Evolutionary conservation across 2,329 filamentous ascomycete genomes (phyloP).

Genomic region (Colletotrichum godetiae): DNA sequence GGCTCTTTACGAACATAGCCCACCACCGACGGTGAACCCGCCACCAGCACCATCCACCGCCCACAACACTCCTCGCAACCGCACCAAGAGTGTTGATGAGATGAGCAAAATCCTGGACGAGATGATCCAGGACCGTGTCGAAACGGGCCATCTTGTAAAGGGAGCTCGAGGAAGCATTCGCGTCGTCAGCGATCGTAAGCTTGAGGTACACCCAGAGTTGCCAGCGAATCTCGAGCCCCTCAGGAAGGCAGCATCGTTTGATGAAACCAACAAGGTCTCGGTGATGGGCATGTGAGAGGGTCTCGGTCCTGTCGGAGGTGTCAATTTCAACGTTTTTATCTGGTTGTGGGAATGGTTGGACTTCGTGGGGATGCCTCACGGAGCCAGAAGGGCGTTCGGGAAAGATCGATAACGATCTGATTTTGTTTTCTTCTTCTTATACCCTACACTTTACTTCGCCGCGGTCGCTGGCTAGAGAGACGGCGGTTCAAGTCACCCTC

Average conservation of each 20-base stretch:
- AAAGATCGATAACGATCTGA: slow-evolving; percentile 12
- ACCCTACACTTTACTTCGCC: slow-evolving; percentile 50
- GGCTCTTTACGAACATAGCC: slow-evolving; percentile 37
- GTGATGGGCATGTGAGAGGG: slow-evolving; percentile 36
- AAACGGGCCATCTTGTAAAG: slow-evolving; percentile 78
- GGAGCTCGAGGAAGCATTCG: slow-evolving; percentile 75
- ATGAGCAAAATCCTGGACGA: slow-evolving; percentile 95
- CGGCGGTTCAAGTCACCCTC: background rate
- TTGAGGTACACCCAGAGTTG: slow-evolving; percentile 48
- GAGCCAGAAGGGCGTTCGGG: slow-evolving; percentile 32
- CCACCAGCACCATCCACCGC: slow-evolving; percentile 27
- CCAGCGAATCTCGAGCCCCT: slow-evolving; percentile 52
- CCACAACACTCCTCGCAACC: slow-evolving; percentile 52
- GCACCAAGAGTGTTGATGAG: slow-evolving; percentile 82
- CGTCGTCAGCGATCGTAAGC: slow-evolving; percentile 59
- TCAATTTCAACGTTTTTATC: slow-evolving; percentile 23
- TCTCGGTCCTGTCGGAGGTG: slow-evolving; percentile 28
- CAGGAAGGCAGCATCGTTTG: slow-evolving; percentile 48
- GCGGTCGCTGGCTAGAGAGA: slow-evolving; percentile 30
- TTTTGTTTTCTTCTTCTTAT: slow-evolving; percentile 43
- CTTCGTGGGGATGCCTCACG: slow-evolving; percentile 2
- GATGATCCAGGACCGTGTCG: slow-evolving; percentile 92
- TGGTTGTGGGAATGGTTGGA: background rate
- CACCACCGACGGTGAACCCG: slow-evolving; percentile 32
- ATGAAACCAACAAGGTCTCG: slow-evolving; percentile 37